These are phyloP conservation scores for Lactifluus subvellereus DNA, from an alignment of 768 basidiomycete genomes.

Conservation along the genomic window DNA sequence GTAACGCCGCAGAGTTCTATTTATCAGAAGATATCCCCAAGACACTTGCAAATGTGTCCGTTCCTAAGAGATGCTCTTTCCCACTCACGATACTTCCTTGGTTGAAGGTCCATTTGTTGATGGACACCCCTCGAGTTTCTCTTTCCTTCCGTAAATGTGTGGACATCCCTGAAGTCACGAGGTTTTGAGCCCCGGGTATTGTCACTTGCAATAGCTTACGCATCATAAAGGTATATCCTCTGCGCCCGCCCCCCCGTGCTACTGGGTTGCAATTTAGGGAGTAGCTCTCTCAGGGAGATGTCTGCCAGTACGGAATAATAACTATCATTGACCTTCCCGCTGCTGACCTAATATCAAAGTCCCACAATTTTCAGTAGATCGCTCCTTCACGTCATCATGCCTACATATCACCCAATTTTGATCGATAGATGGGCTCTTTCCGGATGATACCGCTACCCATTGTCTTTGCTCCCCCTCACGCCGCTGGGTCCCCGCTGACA, in stretches of 20 bases:
- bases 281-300: neutral
- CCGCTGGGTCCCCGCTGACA: neutral
- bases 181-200: neutral
- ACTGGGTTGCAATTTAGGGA: neutral
- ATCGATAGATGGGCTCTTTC: neutral
- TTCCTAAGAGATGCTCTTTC: neutral
- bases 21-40: neutral
- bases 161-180: neutral
- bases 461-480: neutral
- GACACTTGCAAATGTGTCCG: neutral
- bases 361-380: neutral
- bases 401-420: no score
- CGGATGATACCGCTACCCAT: neutral
- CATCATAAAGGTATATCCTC: constrained; percentile 1
- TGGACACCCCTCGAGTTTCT: neutral
- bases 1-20: neutral
- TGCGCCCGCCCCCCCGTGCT: neutral
- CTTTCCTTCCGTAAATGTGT: neutral
- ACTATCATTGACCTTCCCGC: neutral
- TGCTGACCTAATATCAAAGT: neutral
- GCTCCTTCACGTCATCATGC: neutral
- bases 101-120: neutral
- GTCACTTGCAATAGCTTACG: neutral
- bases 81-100: neutral
- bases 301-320: neutral